Evolutionary conservation across 2,329 filamentous ascomycete species (phyloP).

Genomic region (Aspergillus pseudotamarii): DNA sequence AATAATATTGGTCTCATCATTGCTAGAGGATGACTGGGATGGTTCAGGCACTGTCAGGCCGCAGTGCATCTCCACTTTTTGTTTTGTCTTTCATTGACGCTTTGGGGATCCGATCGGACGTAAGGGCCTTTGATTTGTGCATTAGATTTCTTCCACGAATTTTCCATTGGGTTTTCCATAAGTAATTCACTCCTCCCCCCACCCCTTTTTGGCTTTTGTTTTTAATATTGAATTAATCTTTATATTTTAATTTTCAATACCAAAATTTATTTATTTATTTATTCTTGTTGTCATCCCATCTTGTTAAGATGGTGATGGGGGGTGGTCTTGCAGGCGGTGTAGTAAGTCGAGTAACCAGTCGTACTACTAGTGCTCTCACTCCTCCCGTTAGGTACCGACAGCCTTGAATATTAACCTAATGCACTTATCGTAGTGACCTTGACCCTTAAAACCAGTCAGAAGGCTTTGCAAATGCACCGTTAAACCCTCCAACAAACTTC

Average conservation of each 20-base stretch:
- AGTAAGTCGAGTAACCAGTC: background rate
- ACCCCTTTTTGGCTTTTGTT: background rate
- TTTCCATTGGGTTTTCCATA: background rate
- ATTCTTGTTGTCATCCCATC: background rate
- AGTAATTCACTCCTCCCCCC: background rate
- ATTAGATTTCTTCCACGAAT: conserved; percentile 2
- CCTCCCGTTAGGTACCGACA: background rate
- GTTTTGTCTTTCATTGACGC: background rate
- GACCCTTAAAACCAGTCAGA: background rate
- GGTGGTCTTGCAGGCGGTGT: conserved; percentile 1
- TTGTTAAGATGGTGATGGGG: too few species aligned
- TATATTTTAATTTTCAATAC: background rate
- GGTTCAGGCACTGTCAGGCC: conserved; percentile 31
- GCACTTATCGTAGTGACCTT: background rate
- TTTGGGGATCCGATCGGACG: background rate
- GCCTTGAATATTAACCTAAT: background rate
- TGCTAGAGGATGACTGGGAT: background rate
- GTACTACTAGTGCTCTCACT: background rate
- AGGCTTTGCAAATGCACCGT: background rate
- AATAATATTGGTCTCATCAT: background rate
- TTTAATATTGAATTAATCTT: background rate
- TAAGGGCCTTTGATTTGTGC: background rate
- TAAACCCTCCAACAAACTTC: background rate
- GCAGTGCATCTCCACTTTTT: conserved; percentile 23
- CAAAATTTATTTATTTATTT: background rate